phyloP scores from a whole-genome alignment of 2,329 filamentous ascomycete species.

The Aspergillus udagawae region DNA sequence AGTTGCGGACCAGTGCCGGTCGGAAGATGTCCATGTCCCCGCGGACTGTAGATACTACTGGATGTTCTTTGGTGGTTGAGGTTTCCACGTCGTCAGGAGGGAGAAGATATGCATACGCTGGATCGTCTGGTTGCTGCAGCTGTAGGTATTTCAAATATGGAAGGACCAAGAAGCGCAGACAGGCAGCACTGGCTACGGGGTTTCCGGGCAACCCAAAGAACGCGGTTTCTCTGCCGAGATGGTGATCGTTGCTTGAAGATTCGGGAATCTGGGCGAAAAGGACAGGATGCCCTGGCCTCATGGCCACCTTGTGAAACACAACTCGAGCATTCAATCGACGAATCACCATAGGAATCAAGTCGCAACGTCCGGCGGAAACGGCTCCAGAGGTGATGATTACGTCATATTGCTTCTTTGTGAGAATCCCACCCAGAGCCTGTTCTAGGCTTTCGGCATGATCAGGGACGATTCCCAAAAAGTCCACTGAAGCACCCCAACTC shows the following conservation, averaged over 20 bases:
- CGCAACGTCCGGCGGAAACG: slow-evolving; percentile 26
- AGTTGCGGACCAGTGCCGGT: background rate
- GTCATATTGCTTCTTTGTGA: slow-evolving; percentile 13
- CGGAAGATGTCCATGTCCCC: slow-evolving; percentile 10
- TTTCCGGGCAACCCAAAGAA: slow-evolving; percentile 29
- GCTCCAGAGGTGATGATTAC: slow-evolving; percentile 26
- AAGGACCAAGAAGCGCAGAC: slow-evolving; percentile 25
- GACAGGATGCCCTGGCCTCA: slow-evolving; percentile 28
- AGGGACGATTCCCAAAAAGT: slow-evolving; percentile 17
- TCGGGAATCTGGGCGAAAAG: slow-evolving; percentile 22
- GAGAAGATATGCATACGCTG: background rate
- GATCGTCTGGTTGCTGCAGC: slow-evolving; percentile 6
- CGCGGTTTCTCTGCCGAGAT: slow-evolving; percentile 1
- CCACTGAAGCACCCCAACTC: slow-evolving; percentile 11
- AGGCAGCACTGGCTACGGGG: slow-evolving; percentile 24
- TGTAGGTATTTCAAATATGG: slow-evolving; percentile 20
- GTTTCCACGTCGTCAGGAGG: background rate
- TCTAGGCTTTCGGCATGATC: slow-evolving; percentile 13
- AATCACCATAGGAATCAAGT: slow-evolving; percentile 20
- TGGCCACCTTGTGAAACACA: slow-evolving; percentile 24
- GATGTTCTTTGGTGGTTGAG: background rate
- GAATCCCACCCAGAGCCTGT: slow-evolving; percentile 2
- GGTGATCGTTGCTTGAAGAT: background rate
- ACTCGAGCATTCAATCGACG: slow-evolving; percentile 17
- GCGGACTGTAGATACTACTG: background rate